Base-by-base conservation (phyloP, 2,329 filamentous ascomycete genomes). In the Emericellopsis cladophorae region DNA sequence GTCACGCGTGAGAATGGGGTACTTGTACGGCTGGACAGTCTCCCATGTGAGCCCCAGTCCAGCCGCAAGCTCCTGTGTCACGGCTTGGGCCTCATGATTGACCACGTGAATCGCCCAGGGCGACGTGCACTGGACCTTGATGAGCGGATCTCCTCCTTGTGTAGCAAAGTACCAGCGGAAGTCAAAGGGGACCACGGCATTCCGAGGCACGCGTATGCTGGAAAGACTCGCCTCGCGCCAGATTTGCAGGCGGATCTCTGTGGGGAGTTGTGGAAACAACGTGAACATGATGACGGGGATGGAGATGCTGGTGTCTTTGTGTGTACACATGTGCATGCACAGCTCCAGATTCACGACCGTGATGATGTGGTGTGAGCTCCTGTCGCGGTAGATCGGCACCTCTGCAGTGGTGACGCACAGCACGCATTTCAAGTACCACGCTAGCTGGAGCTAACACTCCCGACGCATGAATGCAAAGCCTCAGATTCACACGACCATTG, bases 201-300 rank as follows among this genome's bases (percentile, higher is more conserved):
- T 9, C 9, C 26, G 26, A 29, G 26, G 26, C 35, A 32, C 49
- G 44, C 2, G 41, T 39, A 5, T 24, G 29, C 3, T 43, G 39
- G 2, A 54, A 34, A 14, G 16, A 11, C 18, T 21, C 36, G 43
- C 37, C 18, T 21, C 36, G 43, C 37, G 29, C 53, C 53, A 57
- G 26, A 58, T 50, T 7, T 39, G 24, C 7, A 34, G 39, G 22
- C 55, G 54, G 7, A 57, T 40, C 46, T 58, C 54, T 10, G 35
- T 14, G 2, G 52, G 51, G 15, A 57, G 45, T 4, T 32, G 38
- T 6, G 5, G 8, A 31, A 57, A 59, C 4, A 16, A 39, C 34
- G 42, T 42, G 37, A 55, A 52, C 9, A 29, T 31, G 8, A 4
- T 21, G 32, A 14, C 18, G 8, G 32, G 18, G 5, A 21, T 21